Evolutionary conservation across 2,329 filamentous ascomycete species (phyloP), one percentile per base, ranked within the genome.

Genomic region (Immersiporthe knoxdaviesiana): DNA sequence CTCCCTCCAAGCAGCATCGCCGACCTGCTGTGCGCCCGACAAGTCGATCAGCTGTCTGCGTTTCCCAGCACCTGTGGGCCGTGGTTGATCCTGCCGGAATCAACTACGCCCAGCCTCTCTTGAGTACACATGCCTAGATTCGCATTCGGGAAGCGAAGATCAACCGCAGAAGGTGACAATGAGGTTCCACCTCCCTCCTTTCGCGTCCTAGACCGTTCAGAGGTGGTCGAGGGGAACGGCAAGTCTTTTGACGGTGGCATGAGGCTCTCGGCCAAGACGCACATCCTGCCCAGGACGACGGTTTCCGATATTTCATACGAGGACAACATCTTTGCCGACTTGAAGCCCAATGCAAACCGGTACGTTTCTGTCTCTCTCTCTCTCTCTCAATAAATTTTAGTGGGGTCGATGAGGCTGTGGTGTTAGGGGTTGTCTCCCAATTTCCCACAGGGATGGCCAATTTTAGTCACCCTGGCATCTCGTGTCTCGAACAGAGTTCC

Each of bases 81-180:
- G 70, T 68, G 66, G 62, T 70, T 72, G 68, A 72, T 72, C 63
- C 52, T 60, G 8, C 56, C 24, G 68, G 64, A 60, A 54, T 70
- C 69, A 67, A 69, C 60, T 68, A 65, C 68, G 61, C 69, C 68
- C 58, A n/a, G 61, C 71, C 72, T 32, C 66, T 54, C n/a, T 47
- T 47, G 65, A 71, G 77, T 79, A 81, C 84, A 84, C 79, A 89
- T 89, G 87, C 85, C 85, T 86, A 87, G 85, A 80, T 89, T 89
- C 76, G 81, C 83, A 72, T 89, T 89, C 72, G 83, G 81, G 75
- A 82, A 85, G 85, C 87, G 87, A 83, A 88, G 85, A 81, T 87
- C 86, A 72, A 83, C 84, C 82, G 84, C 83, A 71, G 85, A 84
- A 72, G 78, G 85, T 71, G 84, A 86, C 71, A 83, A 87, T 84